phyloP scores from a whole-genome alignment of 148 eudicot genomes.

The Salicornia ramosissima region DNA sequence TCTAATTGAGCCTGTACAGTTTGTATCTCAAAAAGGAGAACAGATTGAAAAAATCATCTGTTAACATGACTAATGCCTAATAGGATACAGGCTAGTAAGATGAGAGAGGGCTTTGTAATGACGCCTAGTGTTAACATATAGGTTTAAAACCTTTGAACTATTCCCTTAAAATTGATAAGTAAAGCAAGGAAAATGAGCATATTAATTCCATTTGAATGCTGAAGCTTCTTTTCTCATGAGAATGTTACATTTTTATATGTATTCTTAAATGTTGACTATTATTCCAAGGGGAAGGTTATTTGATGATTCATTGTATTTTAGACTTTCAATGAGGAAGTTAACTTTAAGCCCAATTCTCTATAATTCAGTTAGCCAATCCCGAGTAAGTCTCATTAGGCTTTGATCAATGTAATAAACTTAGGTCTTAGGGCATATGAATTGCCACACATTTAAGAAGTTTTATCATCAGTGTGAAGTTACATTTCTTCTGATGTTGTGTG shows the following conservation, averaged over 20 bases:
- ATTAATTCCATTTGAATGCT: background rate
- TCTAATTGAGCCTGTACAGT: background rate
- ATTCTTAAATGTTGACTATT: background rate
- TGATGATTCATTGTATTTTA: background rate
- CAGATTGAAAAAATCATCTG: background rate
- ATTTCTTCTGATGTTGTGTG: no score
- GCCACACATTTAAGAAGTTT: no score
- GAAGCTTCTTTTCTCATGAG: background rate
- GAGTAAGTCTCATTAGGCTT: no score
- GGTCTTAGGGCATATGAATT: no score
- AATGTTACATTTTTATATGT: background rate
- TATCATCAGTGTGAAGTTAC: no score
- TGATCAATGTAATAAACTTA: no score
- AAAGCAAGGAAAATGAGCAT: background rate
- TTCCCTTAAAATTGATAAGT: background rate
- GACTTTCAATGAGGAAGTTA: background rate
- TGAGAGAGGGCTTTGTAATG: slow-evolving; percentile 1
- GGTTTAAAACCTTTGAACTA: background rate
- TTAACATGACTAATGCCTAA: background rate
- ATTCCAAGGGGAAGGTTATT: background rate
- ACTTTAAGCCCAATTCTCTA: no score
- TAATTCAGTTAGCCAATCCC: no score
- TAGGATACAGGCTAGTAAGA: background rate
- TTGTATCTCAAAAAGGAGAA: background rate
- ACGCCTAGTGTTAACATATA: no score